Base-by-base conservation (phyloP, 2,329 filamentous ascomycete species). In the Apiospora marii region DNA sequence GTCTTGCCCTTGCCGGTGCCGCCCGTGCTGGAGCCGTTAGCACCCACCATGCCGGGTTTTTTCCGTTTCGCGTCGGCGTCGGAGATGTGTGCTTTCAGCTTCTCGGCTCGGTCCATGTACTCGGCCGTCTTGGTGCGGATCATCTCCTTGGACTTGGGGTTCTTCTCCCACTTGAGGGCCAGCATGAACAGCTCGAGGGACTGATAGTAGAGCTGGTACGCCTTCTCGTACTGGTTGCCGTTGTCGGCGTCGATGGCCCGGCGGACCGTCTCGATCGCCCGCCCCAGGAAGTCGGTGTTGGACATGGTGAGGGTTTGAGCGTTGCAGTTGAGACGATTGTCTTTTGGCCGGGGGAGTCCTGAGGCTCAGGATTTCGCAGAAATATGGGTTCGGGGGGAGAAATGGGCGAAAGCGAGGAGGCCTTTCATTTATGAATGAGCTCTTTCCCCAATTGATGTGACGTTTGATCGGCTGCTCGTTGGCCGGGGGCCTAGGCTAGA, bases 121-220 rank as follows among this genome's bases (percentile, higher is more conserved):
- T 98, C 96, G 78, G 89, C 93, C 27, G 95, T 95, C 87, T 98
- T 98, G 78, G 93, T 91, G 78, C 96, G 93, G 83, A 99, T 98
- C 90, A 98, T 97, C 81, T 97, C 95, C 87, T 98, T 98, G 75
- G 94, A 95, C 79, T 95, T 96, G 75, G 93, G 92, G 85, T 98
- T 98, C 90, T 98, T 99, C 87, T 99, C 96, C 96, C 96, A 99
- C 88, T 99, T 99, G 74, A 99, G 89, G 46, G 96, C 96, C 74
- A 98, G 93, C 93, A 99, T 98, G 88, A 98, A 99, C 73, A 98
- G 91, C 85, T 99, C 96, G 78, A 99, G 93, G 70, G 96, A 92
- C 77, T 94, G 92, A 87, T 98, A 98, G 90, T 99, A 99, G 75
- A 93, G 89, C 81, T 98, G 94, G 83, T 98, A 98, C 72, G 96